A percentile compares a stretch with the other conserved stretches of the same genome.
phyloP scores from a whole-genome alignment of 768 basidiomycete genomes.

The Wakefieldia striispora region DNA sequence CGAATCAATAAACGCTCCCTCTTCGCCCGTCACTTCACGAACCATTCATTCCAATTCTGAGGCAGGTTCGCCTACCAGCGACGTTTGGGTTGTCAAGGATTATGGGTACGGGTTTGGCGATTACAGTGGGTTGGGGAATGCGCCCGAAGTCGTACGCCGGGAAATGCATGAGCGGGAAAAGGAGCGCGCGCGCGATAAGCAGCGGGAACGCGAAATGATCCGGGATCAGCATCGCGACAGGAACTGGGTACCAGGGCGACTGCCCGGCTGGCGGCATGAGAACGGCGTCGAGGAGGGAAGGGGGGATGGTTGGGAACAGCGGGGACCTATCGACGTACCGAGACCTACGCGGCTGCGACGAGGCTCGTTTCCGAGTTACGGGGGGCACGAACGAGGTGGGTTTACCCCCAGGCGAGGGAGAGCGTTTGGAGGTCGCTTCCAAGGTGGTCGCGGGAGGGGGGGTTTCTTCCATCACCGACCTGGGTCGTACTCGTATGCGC shows the following conservation, averaged over 20 bases:
- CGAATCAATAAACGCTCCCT: background rate
- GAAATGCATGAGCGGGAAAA: slow-evolving; percentile 31
- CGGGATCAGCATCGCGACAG: slow-evolving; percentile 20
- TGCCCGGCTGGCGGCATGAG: slow-evolving; percentile 23
- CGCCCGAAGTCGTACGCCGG: slow-evolving; percentile 26
- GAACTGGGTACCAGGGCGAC: slow-evolving; percentile 14
- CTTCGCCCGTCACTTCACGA: background rate
- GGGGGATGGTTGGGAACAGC: slow-evolving; percentile 25
- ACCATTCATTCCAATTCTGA: slow-evolving; percentile 12
- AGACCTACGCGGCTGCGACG: slow-evolving; percentile 31
- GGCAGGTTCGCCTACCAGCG: slow-evolving; percentile 24
- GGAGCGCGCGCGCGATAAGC: slow-evolving; percentile 11
- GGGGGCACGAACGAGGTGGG: slow-evolving; percentile 33
- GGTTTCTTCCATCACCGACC: slow-evolving; percentile 33
- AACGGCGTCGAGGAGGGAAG: slow-evolving; percentile 25
- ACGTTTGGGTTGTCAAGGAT: slow-evolving; percentile 55
- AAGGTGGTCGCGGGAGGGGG: slow-evolving; percentile 35
- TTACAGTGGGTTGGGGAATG: slow-evolving; percentile 37
- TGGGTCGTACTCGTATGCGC: slow-evolving; percentile 32
- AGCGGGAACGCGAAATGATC: slow-evolving; percentile 12
- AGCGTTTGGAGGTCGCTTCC: slow-evolving; percentile 37
- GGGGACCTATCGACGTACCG: slow-evolving; percentile 10
- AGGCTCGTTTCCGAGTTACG: slow-evolving; percentile 33
- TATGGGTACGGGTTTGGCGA: slow-evolving; percentile 66
- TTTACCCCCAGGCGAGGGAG: slow-evolving; percentile 34